Conservation (phyloP, 305 asterid species). For the Solanum aculeatissimum region DNA sequence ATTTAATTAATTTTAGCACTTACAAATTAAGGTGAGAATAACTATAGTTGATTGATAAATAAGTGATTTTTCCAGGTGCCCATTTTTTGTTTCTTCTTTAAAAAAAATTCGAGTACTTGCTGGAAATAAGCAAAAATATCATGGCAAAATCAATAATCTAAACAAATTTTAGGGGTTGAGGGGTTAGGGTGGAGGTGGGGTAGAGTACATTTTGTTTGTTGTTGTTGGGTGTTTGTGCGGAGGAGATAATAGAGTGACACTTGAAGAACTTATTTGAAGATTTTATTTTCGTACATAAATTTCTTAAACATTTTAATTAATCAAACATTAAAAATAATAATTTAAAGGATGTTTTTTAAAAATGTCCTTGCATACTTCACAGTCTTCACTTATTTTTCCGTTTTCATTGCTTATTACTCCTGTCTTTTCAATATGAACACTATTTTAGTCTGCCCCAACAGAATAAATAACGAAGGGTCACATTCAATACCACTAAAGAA, state of each 20-base stretch:
- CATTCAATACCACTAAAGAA: too few species aligned
- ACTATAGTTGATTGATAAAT: not conserved
- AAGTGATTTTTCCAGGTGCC: not conserved
- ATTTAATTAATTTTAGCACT: not conserved
- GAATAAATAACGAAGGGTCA: too few species aligned
- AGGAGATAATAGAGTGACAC: not conserved
- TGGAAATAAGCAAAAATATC: not conserved
- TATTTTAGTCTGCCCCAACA: not conserved
- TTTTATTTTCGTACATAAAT: not conserved
- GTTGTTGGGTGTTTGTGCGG: not conserved
- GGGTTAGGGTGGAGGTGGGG: not conserved
- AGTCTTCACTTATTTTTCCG: not conserved
- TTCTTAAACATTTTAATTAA: not conserved
- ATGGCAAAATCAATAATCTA: not conserved
- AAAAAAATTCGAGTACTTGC: too few species aligned
- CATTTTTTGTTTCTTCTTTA: too few species aligned
- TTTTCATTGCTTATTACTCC: not conserved
- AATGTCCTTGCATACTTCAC: too few species aligned
- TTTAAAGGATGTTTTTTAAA: accelerated
- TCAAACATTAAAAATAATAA: accelerated
- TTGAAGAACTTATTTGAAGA: not conserved
- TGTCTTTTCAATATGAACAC: not conserved
- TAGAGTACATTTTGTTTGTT: not conserved
- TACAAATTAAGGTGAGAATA: not conserved
- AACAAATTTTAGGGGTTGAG: not conserved